Evolutionary conservation across 768 basidiomycete genomes (phyloP).

Genomic region (Collybia sordida): DNA sequence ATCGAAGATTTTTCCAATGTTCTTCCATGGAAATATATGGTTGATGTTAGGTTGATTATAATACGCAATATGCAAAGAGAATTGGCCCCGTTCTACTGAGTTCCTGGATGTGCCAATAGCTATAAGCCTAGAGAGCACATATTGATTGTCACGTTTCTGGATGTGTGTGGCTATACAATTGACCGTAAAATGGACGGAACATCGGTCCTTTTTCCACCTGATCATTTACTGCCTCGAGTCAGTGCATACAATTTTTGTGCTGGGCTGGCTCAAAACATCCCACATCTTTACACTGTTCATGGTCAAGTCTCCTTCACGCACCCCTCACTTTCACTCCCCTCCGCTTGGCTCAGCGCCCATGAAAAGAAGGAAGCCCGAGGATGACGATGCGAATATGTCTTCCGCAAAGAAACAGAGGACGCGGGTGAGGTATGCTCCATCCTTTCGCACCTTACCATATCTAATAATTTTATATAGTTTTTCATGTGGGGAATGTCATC

Average conservation of each 20-base stretch:
- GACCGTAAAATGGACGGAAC: slow-evolving; percentile 7
- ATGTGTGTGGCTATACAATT: no score
- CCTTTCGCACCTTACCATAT: slow-evolving; percentile 6
- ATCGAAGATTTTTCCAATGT: slow-evolving; percentile 56
- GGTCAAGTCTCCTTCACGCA: slow-evolving; percentile 36
- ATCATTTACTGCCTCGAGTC: slow-evolving; percentile 13
- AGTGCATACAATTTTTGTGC: slow-evolving; percentile 5
- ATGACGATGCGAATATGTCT: slow-evolving; percentile 44
- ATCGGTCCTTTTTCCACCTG: slow-evolving; percentile 16
- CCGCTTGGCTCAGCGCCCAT: slow-evolving; percentile 28
- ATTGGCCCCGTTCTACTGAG: no score
- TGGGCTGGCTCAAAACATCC: not conserved
- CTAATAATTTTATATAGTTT: slow-evolving; percentile 45
- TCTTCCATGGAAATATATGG: slow-evolving; percentile 16
- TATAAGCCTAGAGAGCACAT: no score
- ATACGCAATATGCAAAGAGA: no score
- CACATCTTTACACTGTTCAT: slow-evolving; percentile 15
- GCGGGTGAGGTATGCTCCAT: slow-evolving; percentile 63
- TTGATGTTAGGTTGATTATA: no score
- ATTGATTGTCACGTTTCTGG: no score
- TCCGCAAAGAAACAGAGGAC: slow-evolving; percentile 69
- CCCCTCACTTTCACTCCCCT: slow-evolving; percentile 12
- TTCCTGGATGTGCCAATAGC: no score
- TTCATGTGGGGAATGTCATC: slow-evolving; percentile 86
- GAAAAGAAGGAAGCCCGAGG: slow-evolving; percentile 67